Base-by-base conservation (phyloP, 805 yeast species). In the Henningerozyma blattae region DNA sequence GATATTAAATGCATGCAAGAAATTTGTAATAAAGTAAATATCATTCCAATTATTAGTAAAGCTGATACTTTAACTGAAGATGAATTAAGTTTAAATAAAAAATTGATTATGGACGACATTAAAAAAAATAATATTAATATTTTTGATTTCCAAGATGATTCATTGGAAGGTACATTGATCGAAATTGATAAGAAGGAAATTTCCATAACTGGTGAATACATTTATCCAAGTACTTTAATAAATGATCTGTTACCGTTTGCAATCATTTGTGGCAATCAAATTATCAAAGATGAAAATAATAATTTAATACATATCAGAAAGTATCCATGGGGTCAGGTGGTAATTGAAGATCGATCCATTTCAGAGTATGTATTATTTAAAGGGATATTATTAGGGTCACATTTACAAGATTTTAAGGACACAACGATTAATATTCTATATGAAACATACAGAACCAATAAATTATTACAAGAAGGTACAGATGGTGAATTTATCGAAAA, bases 341-440 rank as follows among this genome's bases (percentile, higher is more conserved):
- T 62, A 33, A 65, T 72, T 28, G 75, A 72, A 36, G 68, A 68
- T 48, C 70, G 75, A 12, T 70, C 67, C 22, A 67, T 67, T 41
- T 74, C 81, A 44, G 94, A 84, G 53, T 78, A 83, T 50, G 62
- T 79, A 15, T 64, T 71, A 31, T 67, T 84, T 57, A 75, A 81
- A 49, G 80, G 78, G 44, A 73, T 82, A 3, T 60, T 84, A 36
- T 67, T 84, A 46, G 78, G 80, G 35, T 77, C 89, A 4, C 93
- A 83, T 58, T 66, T 83, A 56, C 76, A 76, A 50, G 94, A 84
- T 45, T 75, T 84, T 56, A 82, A 80, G 59, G 93, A 83, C 44
- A 62, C 70, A 41, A 84, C 94, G 3, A 85, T 77, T 53, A 77
- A 77, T 47, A 63, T 69, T 25, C 65, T 84, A 42, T 84, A 84